Evolutionary conservation across 192 early-diverging fungal genomes (phyloP), one percentile per base, ranked within the genome.

Genomic region (Neocallimastix lanati): DNA sequence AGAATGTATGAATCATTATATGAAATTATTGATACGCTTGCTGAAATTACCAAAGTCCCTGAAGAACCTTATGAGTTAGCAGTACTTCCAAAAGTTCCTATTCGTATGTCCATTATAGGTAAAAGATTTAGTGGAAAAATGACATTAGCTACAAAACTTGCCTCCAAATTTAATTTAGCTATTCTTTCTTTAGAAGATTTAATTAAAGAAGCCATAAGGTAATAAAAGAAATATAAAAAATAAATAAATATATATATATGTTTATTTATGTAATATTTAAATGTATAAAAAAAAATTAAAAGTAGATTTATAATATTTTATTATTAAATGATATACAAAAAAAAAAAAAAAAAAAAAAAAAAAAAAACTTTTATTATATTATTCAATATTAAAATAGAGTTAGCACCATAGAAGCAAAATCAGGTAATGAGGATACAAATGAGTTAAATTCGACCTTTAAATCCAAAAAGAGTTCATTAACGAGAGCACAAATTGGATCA

Each of bases 81-180:
- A 25, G 81, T 77, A 29, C 30, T 90, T 12, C 87, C 89, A n/a
- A 29, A 82, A n/a, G 85, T 87, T 14, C 88, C 89, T 25, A 58
- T 90, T 28, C 77, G 81, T 29, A 28, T 90, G 14, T 82, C 83
- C 7, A 29, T 90, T n/a, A 82, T 90, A 15, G 89, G 89, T 27
- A 90, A 90, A 77, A 81, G 79, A 28, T 90, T 87, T 80, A 82
- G 84, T 15, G 89, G 89, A 16, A 89, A 89, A 81, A 30, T 80
- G 14, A 84, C 86, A 13, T 28, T 85, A 1, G 88, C 89, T 28
- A 82, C 78, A 40, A 12, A 76, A 29, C 28, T 90, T 2, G 88
- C 84, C 0, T 78, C 28, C 0, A 82, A 78, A 14, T 90, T 86
- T 78, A 29, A 78, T 18, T 67, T 90, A 38, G 33, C 76, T 13